Conservation (phyloP, 108 stramenopile genomes). For the Skeletonema grethae region DNA sequence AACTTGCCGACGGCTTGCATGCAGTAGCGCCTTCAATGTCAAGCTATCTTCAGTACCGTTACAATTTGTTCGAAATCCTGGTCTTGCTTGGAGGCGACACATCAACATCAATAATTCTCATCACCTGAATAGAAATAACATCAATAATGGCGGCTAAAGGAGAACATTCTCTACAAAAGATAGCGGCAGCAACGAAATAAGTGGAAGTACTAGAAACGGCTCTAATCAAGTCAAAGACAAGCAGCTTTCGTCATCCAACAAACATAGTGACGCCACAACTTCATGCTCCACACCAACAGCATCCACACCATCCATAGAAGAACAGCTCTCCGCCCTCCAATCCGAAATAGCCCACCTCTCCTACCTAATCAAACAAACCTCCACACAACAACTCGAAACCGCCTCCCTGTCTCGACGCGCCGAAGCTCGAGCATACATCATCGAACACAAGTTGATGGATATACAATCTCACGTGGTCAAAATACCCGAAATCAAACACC, state of each 20-base stretch:
- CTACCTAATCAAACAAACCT: slow-evolving; percentile 44
- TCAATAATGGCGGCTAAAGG: no score
- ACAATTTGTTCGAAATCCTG: no score
- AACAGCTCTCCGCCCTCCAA: slow-evolving; percentile 16
- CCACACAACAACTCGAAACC: slow-evolving; percentile 22
- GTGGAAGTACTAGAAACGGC: no score
- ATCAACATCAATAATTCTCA: no score
- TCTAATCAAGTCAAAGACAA: no score
- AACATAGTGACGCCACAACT: not conserved
- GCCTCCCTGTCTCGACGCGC: slow-evolving; percentile 25
- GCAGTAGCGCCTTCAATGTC: no score
- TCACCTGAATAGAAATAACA: no score
- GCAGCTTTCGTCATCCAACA: not conserved
- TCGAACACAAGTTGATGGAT: slow-evolving; percentile 40
- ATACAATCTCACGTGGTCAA: slow-evolving; percentile 45
- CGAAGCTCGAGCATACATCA: slow-evolving; percentile 44
- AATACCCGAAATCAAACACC: slow-evolving; percentile 31
- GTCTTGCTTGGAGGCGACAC: no score
- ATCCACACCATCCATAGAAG: slow-evolving; percentile 7
- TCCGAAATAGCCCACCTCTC: slow-evolving; percentile 22
- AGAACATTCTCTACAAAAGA: no score
- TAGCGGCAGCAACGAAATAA: no score
- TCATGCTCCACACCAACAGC: not conserved
- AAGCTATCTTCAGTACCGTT: no score
- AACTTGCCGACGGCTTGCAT: no score